Conservation (phyloP, 2,329 filamentous ascomycete species). For the Boeremia lycopersici region DNA sequence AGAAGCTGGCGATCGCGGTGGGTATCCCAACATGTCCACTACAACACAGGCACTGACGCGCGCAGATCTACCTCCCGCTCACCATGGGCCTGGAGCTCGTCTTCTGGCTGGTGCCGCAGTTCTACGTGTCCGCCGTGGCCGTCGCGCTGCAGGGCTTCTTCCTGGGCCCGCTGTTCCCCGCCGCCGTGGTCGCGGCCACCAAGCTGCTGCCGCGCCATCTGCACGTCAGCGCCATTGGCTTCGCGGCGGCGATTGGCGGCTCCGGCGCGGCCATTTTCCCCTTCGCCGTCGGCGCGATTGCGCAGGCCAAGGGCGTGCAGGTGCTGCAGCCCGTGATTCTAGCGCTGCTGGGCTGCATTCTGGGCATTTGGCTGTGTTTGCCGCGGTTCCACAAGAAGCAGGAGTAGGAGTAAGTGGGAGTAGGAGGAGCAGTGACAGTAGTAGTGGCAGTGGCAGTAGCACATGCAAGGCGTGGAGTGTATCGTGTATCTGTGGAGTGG, state of each 20-base stretch:
- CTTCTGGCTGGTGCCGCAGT: constrained; percentile 82
- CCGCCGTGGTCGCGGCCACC: constrained; percentile 73
- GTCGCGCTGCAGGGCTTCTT: constrained; percentile 79
- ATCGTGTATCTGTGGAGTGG: too few species aligned
- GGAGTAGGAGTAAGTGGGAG: constrained; percentile 26
- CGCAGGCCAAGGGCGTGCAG: constrained; percentile 64
- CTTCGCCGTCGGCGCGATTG: constrained; percentile 72
- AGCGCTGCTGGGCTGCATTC: constrained; percentile 58
- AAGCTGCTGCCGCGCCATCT: constrained; percentile 74
- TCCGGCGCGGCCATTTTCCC: constrained; percentile 71
- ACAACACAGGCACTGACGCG: too few species aligned
- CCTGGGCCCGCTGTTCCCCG: constrained; percentile 78
- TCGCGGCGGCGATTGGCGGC: constrained; percentile 78
- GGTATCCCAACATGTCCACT: too few species aligned
- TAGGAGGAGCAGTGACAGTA: neutral
- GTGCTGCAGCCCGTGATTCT: constrained; percentile 66
- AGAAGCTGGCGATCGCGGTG: constrained; percentile 63
- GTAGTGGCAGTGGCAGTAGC: neutral
- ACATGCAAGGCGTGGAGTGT: too few species aligned
- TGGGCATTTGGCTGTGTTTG: constrained; percentile 58
- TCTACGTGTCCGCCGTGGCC: constrained; percentile 74
- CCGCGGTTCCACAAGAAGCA: constrained; percentile 54
- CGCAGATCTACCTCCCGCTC: constrained; percentile 65
- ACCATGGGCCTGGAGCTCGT: constrained; percentile 70
- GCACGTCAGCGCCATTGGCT: constrained; percentile 81